Conservation (phyloP, 371 early-diverging fungal species). For the Mucor irregularis region DNA sequence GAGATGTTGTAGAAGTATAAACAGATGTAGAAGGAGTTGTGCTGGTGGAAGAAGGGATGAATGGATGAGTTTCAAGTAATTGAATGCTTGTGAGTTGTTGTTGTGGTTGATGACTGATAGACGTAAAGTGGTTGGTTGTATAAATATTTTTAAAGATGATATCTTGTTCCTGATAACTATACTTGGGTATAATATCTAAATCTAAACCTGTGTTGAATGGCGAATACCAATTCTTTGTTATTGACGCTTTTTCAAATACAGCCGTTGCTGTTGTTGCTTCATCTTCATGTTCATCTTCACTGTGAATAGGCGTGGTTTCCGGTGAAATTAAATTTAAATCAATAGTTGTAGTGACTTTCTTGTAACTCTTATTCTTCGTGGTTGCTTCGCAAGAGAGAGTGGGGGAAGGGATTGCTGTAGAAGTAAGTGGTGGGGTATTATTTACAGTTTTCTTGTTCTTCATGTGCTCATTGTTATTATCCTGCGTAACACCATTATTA, state of each 20-base stretch:
- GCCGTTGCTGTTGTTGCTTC: neutral
- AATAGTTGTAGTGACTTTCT: neutral
- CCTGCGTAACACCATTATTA: too few species aligned
- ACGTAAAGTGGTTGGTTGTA: neutral
- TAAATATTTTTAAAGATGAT: too few species aligned
- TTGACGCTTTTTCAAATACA: neutral
- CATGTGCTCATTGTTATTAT: neutral
- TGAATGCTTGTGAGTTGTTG: constrained; percentile 9
- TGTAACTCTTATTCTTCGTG: too few species aligned
- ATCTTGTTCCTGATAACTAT: neutral
- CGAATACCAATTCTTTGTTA: constrained; percentile 29
- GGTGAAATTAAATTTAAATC: constrained; percentile 4
- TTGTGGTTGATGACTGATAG: neutral
- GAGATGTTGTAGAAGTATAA: neutral
- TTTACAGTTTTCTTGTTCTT: neutral
- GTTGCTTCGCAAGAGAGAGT: too few species aligned
- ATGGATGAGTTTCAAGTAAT: constrained; percentile 29
- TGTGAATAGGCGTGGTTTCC: constrained; percentile 17
- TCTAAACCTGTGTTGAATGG: constrained; percentile 36
- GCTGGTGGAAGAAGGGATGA: constrained; percentile 18
- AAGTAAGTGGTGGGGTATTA: constrained; percentile 1
- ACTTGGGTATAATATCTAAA: constrained; percentile 29
- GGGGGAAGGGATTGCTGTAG: constrained; percentile 1
- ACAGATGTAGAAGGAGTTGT: neutral
- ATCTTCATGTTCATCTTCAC: constrained; percentile 15